Evolutionary conservation across 176 grass and related monocot species (phyloP), one percentile per base, ranked within the genome.

Genomic region (Aegilops bicornis): DNA sequence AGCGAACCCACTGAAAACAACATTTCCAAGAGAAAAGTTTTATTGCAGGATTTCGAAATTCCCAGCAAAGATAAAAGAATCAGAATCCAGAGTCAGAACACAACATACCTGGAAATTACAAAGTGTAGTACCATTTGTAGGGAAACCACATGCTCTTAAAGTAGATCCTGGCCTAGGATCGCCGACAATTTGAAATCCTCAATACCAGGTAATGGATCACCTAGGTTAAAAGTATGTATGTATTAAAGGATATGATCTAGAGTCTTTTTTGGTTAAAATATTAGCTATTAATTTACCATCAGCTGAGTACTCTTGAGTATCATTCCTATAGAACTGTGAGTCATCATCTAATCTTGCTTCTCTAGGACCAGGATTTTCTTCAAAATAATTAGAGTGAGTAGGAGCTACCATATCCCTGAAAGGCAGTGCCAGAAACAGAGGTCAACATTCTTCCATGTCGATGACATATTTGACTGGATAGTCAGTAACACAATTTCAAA

Each of bases 121-220:
- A 82, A 96, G 94, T 60, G 94, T 99, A 63, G 97, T 99, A 70
- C 97, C 97, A 85, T 99, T 96, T 77, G 77, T 90, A 68, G 94
- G 90, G 77, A 83, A 94, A 73, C 97, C 97, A 85, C 91, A 91
- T 65, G 94, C 97, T 70, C 4, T 91, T 84, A 99, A 85, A 58
- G 20, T 84, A 43, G 11, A 85, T 74, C 94, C 94, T 68, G 92
- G 94, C 79, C 19, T 88, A 84, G 94, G 87, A 19, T 94, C 87
- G 39, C 94, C 97, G 77, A 43, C 70, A 89, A 99, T 99, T 92
- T 96, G 97, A 86, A 99, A 99, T 7, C 71, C 59, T 96, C 94
- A 86, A 98, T 96, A 84, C 94, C 71, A 80, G 97, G 94, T 58
- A 90, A 89, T 7, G 62, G 80, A 79, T 92, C 93, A 82, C 86